Evolutionary conservation across 176 grass and related monocot species (phyloP).

Genomic region (Eremochloa ophiuroides): DNA sequence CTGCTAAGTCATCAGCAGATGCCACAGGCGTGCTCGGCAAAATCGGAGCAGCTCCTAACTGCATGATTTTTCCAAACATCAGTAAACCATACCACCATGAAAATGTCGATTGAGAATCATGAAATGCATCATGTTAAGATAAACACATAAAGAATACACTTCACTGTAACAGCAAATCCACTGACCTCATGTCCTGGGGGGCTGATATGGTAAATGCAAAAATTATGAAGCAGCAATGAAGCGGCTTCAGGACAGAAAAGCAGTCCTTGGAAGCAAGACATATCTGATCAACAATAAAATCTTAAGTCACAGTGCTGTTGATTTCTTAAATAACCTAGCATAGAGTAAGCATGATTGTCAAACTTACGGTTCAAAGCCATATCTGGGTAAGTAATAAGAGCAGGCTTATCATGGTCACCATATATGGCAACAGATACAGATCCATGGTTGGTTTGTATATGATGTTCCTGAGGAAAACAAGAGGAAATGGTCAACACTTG

Average conservation of each 20-base stretch:
- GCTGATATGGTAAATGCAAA: constrained; percentile 97
- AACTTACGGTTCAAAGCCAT: constrained; percentile 76
- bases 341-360: background rate
- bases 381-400: constrained; percentile 86
- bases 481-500: background rate
- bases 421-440: constrained; percentile 77
- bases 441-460: constrained; percentile 89
- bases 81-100: constrained; percentile 17
- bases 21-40: constrained; percentile 51
- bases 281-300: constrained; percentile 68
- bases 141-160: background rate
- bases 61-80: constrained; percentile 34
- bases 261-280: constrained; percentile 97
- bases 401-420: constrained; percentile 77
- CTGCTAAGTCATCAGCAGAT: constrained; percentile 80
- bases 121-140: background rate
- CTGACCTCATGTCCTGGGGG: constrained; percentile 95
- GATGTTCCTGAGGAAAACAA: constrained; percentile 69
- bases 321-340: constrained; percentile 6
- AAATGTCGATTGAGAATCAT: background rate
- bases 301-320: background rate
- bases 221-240: constrained; percentile 87
- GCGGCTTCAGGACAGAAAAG: constrained; percentile 89
- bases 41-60: constrained; percentile 92
- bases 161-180: constrained; percentile 11